phyloP scores from a whole-genome alignment of 2,329 filamentous ascomycete species.

The Claviceps sp. region DNA sequence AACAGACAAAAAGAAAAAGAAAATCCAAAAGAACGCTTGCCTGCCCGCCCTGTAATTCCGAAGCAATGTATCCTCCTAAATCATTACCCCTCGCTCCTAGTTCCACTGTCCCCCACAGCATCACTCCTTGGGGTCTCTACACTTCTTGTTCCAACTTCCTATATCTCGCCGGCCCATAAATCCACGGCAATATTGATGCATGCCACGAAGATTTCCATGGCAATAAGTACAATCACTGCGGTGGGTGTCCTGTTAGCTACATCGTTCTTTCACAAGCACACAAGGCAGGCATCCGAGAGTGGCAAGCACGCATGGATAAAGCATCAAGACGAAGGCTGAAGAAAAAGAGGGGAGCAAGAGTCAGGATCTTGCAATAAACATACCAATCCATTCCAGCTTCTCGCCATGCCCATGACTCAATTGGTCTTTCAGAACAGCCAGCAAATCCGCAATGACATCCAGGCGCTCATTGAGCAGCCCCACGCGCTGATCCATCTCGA shows the following conservation, averaged over 20 bases:
- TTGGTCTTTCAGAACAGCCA: constrained; percentile 91
- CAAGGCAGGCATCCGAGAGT: background rate
- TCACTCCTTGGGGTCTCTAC: background rate
- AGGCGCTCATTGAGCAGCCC: constrained; percentile 77
- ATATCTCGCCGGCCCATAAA: constrained; percentile 46
- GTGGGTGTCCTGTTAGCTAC: background rate
- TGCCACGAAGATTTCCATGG: constrained; percentile 86
- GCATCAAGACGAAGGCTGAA: background rate
- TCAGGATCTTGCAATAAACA: background rate
- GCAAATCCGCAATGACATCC: constrained; percentile 75
- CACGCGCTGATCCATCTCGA: constrained; percentile 97
- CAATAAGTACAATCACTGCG: constrained; percentile 84
- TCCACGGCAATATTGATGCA: constrained; percentile 93
- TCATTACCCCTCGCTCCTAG: too few relatives aligned
- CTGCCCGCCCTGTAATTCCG: background rate
- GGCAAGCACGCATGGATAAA: background rate
- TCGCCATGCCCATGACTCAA: constrained; percentile 85
- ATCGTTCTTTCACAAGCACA: background rate
- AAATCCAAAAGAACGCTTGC: background rate
- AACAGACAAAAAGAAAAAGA: background rate
- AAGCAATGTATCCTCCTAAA: background rate
- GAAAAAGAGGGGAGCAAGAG: background rate
- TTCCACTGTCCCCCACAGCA: background rate
- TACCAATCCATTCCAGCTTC: constrained; percentile 81
- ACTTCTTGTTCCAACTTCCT: background rate